Conservation (phyloP, 805 yeast species). For the Geotrichum ghanense region DNA sequence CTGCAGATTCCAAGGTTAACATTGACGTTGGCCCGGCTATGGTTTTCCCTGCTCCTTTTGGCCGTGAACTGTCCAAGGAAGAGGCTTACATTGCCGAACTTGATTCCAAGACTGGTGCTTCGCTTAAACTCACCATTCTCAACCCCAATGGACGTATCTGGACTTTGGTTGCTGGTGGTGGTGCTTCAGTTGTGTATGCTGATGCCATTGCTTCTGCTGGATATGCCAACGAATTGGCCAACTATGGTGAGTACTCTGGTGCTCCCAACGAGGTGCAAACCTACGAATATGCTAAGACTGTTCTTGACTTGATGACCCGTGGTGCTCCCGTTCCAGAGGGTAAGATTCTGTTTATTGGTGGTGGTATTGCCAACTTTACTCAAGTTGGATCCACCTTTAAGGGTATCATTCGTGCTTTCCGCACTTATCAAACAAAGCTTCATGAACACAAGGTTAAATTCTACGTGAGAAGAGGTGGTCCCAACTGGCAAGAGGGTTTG, state of each 20-base stretch:
- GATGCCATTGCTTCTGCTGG: conserved; percentile 39
- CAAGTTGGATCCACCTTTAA: conserved; percentile 37
- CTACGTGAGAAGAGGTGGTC: conserved; percentile 37
- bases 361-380: conserved; percentile 38
- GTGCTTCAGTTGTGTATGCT: conserved; percentile 37
- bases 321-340: conserved; percentile 29
- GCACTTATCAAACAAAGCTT: conserved; percentile 28
- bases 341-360: conserved; percentile 35
- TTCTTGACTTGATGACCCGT: conserved; percentile 34
- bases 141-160: conserved; percentile 34
- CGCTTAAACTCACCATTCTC: conserved; percentile 33
- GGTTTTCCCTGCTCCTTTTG: conserved; percentile 39
- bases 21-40: conserved; percentile 37
- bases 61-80: conserved; percentile 33
- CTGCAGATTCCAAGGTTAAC: conserved; percentile 17
- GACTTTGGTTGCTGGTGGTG: conserved; percentile 39
- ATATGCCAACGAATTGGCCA: conserved; percentile 33
- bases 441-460: conserved; percentile 31
- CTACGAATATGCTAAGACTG: conserved; percentile 37
- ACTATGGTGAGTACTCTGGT: conserved; percentile 38
- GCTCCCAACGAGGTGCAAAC: conserved; percentile 38
- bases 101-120: conserved; percentile 38
- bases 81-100: conserved; percentile 38
- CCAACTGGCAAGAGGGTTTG: conserved; percentile 39
- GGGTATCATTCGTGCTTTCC: conserved; percentile 38